Conservation (phyloP, 2,329 filamentous ascomycete species). For the Clathrospora elynae region DNA sequence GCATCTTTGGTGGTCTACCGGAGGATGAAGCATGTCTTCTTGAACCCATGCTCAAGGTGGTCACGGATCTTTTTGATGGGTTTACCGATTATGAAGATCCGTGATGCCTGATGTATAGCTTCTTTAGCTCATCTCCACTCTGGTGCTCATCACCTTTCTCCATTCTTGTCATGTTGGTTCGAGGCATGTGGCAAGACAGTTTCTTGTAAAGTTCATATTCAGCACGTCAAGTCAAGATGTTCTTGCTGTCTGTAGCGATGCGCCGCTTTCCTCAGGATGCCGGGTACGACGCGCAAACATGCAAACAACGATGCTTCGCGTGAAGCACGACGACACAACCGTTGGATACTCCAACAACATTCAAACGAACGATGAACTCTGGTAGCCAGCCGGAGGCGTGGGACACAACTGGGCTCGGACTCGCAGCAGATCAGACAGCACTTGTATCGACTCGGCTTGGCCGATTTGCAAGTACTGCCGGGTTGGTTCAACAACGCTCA, state of each 20-base stretch:
- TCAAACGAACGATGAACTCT: constrained; percentile 32
- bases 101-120: constrained; percentile 26
- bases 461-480: constrained; percentile 17
- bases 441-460: constrained; percentile 28
- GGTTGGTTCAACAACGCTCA: constrained; percentile 47
- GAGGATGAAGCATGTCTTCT: constrained; percentile 51
- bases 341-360: constrained; percentile 11
- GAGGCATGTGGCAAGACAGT: constrained; percentile 6
- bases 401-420: constrained; percentile 45
- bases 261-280: constrained; percentile 23
- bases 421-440: constrained; percentile 45
- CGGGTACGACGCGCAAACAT: constrained; percentile 20
- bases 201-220: constrained; percentile 11
- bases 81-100: constrained; percentile 53
- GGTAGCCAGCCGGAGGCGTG: constrained; percentile 45
- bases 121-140: constrained; percentile 15
- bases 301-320: constrained; percentile 24
- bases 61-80: constrained; percentile 53
- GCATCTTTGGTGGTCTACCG: constrained; percentile 52
- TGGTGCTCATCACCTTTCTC: constrained; percentile 3
- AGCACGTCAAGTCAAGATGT: constrained; percentile 1
- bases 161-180: constrained; percentile 11
- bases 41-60: constrained; percentile 55
- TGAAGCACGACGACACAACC: constrained; percentile 24
- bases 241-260: constrained; percentile 27